A percentile compares a stretch with the other conserved stretches of the same genome.
Evolutionary conservation across 495 filamentous ascomycete species (phyloP).

Genomic region (Xeromyces bisporus): DNA sequence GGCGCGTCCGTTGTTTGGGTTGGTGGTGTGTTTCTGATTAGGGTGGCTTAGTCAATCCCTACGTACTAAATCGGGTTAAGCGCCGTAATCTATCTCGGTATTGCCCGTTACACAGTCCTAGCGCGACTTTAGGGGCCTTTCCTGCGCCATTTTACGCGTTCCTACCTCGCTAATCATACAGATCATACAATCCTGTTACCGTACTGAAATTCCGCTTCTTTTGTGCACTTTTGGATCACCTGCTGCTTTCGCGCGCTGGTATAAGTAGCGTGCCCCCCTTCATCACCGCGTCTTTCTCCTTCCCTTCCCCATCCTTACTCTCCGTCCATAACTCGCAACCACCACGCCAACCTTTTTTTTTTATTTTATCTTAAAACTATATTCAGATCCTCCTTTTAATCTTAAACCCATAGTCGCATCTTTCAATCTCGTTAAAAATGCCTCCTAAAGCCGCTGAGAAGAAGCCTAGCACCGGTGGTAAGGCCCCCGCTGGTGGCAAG

Average conservation of each 20-base stretch:
- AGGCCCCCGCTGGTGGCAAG: constrained; percentile 86
- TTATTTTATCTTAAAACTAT: constrained; percentile 4
- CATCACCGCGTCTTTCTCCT: constrained; percentile 28
- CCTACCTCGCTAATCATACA: constrained; percentile 27
- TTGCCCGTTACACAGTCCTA: constrained; percentile 7
- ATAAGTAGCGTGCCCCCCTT: constrained; percentile 35
- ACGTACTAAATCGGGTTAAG: constrained; percentile 17
- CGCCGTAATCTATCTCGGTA: constrained; percentile 10
- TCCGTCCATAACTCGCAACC: constrained; percentile 23
- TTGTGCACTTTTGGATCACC: constrained; percentile 30
- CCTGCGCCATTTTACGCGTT: constrained; percentile 12
- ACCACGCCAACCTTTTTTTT: constrained; percentile 14
- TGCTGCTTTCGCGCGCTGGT: constrained; percentile 23
- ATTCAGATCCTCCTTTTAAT: too few relatives aligned
- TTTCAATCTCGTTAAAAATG: too few relatives aligned
- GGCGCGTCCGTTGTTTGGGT: constrained; percentile 7
- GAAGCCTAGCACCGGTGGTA: constrained; percentile 93
- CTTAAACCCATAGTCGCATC: too few relatives aligned
- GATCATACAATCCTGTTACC: constrained; percentile 28
- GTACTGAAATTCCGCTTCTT: constrained; percentile 36
- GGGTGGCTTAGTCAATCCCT: constrained; percentile 1
- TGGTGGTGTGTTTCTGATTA: too few relatives aligned
- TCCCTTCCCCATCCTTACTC: constrained; percentile 20
- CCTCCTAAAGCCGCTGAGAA: constrained; percentile 87
- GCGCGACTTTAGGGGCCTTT: constrained; percentile 9